Evolutionary conservation across 2,329 filamentous ascomycete species (phyloP).

Genomic region (Trichoderma lentiforme): DNA sequence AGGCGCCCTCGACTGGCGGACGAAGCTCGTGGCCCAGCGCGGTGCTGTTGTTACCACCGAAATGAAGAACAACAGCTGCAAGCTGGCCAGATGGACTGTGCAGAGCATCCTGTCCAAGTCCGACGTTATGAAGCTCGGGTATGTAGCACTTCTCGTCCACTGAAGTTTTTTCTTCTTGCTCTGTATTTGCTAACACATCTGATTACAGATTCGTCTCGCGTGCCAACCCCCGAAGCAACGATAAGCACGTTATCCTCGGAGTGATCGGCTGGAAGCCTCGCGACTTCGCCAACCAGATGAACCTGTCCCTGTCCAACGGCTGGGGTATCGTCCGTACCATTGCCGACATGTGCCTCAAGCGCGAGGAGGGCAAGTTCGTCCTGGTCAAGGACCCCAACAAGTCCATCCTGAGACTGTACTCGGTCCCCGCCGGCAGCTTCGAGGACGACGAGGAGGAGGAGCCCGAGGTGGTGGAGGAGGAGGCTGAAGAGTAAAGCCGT

Average conservation of each 20-base stretch:
- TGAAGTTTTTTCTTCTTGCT: neutral
- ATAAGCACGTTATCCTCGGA: slow-evolving; percentile 91
- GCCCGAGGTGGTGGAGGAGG: slow-evolving; percentile 46
- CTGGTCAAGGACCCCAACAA: slow-evolving; percentile 94
- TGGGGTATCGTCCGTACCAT: slow-evolving; percentile 99
- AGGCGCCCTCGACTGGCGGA: slow-evolving; percentile 93
- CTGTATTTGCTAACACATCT: slow-evolving; percentile 19
- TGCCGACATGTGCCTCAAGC: slow-evolving; percentile 84
- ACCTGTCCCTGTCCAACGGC: slow-evolving; percentile 91
- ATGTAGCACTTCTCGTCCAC: slow-evolving; percentile 35
- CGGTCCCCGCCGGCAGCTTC: slow-evolving; percentile 81
- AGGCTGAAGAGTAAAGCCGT: slow-evolving; percentile 30
- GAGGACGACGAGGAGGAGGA: slow-evolving; percentile 77
- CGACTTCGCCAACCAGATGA: slow-evolving; percentile 98
- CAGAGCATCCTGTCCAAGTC: slow-evolving; percentile 95
- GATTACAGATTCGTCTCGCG: slow-evolving; percentile 82
- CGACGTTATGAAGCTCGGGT: slow-evolving; percentile 99
- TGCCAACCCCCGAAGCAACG: slow-evolving; percentile 84
- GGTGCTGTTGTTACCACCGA: slow-evolving; percentile 97
- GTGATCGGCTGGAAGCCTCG: slow-evolving; percentile 97
- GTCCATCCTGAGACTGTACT: slow-evolving; percentile 87
- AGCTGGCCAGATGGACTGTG: slow-evolving; percentile 95
- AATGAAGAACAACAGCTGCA: slow-evolving; percentile 99
- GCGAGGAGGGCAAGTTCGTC: slow-evolving; percentile 77
- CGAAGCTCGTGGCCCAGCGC: slow-evolving; percentile 88